phyloP scores from a whole-genome alignment of 1,284 basidiomycete genomes.

The Naganishia cerealis region DNA sequence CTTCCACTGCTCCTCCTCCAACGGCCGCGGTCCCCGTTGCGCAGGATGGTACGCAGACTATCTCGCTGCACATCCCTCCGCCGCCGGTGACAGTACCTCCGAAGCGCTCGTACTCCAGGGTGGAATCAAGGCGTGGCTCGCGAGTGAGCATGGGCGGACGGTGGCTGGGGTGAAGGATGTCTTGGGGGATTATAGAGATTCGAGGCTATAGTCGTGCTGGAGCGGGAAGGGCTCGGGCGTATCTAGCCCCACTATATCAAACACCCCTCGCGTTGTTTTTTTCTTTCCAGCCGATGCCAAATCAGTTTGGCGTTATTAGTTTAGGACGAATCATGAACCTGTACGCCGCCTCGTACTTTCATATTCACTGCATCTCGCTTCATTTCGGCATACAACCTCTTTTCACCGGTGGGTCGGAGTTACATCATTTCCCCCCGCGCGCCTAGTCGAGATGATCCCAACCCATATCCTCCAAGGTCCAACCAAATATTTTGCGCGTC shows the following conservation, averaged over 20 bases:
- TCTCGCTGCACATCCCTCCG: slow-evolving; percentile 35
- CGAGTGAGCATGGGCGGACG: slow-evolving; percentile 12
- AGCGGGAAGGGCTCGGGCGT: not conserved
- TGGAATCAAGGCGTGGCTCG: slow-evolving; percentile 45
- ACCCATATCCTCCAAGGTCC: slow-evolving; percentile 38
- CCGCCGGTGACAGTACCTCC: slow-evolving; percentile 6
- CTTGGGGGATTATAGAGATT: slow-evolving; percentile 11
- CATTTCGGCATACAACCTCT: not conserved
- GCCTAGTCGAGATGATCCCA: slow-evolving; percentile 37
- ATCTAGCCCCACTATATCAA: not conserved
- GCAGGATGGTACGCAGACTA: slow-evolving; percentile 50
- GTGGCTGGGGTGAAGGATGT: slow-evolving; percentile 19
- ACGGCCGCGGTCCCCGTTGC: slow-evolving; percentile 45
- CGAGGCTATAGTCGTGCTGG: not conserved
- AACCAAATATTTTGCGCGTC: slow-evolving; percentile 33
- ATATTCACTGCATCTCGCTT: not conserved
- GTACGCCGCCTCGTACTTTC: not conserved
- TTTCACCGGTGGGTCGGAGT: not conserved
- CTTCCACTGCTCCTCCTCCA: slow-evolving; percentile 48
- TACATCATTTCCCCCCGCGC: not conserved
- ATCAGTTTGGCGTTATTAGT: too few relatives aligned
- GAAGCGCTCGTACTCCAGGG: slow-evolving; percentile 43
- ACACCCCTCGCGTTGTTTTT: too few relatives aligned
- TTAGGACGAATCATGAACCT: too few relatives aligned
- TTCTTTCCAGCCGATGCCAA: too few relatives aligned